Evolutionary conservation across 306 rosid genomes (phyloP), one percentile per base, ranked within the genome.

Genomic region (Begonia masoniana): DNA sequence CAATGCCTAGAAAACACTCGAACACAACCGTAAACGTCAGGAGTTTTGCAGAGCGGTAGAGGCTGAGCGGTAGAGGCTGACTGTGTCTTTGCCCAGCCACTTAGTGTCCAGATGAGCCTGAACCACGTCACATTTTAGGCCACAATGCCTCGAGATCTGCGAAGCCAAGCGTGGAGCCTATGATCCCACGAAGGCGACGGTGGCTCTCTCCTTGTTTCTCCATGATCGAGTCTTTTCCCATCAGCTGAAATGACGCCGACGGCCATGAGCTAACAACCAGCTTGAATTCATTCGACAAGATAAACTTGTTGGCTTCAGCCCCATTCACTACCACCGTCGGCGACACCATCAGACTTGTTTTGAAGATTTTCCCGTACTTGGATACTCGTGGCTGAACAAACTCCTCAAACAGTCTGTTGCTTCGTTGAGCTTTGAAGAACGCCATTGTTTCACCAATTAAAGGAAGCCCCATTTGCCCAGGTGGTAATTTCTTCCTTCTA

Each of bases 241-340:
- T 84, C 65, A 84, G 84, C 74, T 88, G 78, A 62, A 88, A 88
- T 10, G 87, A 69, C 6, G 84, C 56, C 12, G 89, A 74, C 54
- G 97, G 97, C 97, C 94, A 84, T 13, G 95, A 82, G 63, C 95
- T 84, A 56, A 79, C 71, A 60, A 84, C 97, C 62, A 80, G 60
- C 76, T 88, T 84, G 68, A 88, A 88, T 78, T 88, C 95, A 56
- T 80, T 84, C 3, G 89, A 79, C 52, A 84, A 11, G 43, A 88
- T 31, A 43, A 79, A 88, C 4, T 60, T 76, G 10, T 88, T 88
- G 15, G 84, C 95, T 36, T 80, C 81, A 45, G 93, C 77, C 55
- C 95, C 97, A 55, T 79, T 79, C 2, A 88, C 79, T 8, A 82
- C 58, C 66, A 88, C 84, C 7, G 95, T 88, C 24, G 95, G 86